Base-by-base conservation (phyloP, 805 yeast species). In the Suhomyces sp. region DNA sequence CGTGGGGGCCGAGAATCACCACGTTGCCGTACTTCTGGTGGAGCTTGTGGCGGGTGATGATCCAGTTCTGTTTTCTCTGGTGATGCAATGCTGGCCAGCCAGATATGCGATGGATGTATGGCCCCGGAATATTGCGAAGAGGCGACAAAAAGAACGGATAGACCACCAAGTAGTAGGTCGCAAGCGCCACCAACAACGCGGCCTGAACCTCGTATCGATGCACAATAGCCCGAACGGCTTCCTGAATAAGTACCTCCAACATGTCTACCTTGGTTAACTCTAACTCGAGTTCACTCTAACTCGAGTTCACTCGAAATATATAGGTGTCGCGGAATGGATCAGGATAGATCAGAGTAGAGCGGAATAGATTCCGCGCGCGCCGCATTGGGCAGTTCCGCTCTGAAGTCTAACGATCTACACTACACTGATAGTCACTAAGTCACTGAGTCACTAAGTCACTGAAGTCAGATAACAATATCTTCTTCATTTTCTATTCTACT, bases 11-110 rank as follows among this genome's bases (percentile, higher is more conserved):
- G 12, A 87, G 66, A 22, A 87, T 71, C 5, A 87, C 83, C 3
- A 86, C 80, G 6, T 85, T 78, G 1, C 91, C 92, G 59, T 84
- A 84, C 53, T 69, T 63, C 46, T 63, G 46, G 60, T 87, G 92
- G 53, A 85, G 67, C 3, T 62, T 40, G 52, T 83, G 79, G 2
- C 85, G 79, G 6, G 53, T 56, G 17, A 55, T 41, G 15, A 71
- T 64, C 77, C 78, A 74, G 36, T 68, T 71, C 31, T 70, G 68
- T 55, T 76, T 82, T 51, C 88, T 73, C 54, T 79, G 75, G 29
- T 72, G 68, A 42, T 70, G 60, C 36, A 73, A 64, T 3, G 70
- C 60, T 15, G 69, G 70, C 12, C 69, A 50, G 22, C 64, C 62
- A 1, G 85, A 66, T 13, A 83, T 55, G 24, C 85, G 72, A 59